phyloP scores from a whole-genome alignment of 2,329 filamentous ascomycete genomes.

The Trichoderma sp. region DNA sequence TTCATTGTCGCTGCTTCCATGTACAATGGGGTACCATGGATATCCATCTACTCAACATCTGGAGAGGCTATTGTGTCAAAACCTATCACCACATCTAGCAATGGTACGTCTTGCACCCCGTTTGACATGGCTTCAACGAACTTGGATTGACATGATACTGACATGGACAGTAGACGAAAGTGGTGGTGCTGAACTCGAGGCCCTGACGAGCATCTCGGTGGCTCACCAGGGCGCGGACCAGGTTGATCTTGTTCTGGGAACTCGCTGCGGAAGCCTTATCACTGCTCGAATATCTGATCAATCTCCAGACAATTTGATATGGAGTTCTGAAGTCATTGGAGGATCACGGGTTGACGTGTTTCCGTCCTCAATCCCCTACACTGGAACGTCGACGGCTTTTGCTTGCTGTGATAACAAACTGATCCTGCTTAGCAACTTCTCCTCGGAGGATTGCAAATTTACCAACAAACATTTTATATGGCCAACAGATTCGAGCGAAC shows the following conservation, averaged over 20 bases:
- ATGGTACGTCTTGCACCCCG: constrained; percentile 16
- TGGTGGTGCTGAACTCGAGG: constrained; percentile 31
- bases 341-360: constrained; percentile 38
- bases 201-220: constrained; percentile 47
- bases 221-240: constrained; percentile 30
- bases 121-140: neutral
- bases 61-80: constrained; percentile 26
- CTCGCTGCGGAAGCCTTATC: constrained; percentile 52
- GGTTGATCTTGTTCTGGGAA: constrained; percentile 44
- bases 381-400: constrained; percentile 36
- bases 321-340: constrained; percentile 37
- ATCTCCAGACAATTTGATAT: constrained; percentile 26
- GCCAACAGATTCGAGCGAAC: constrained; percentile 50
- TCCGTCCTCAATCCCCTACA: constrained; percentile 28
- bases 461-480: constrained; percentile 47
- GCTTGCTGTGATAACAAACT: constrained; percentile 50
- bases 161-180: neutral
- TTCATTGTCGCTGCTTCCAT: constrained; percentile 38
- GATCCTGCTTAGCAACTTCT: constrained; percentile 42
- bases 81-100: constrained; percentile 6
- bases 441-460: constrained; percentile 32
- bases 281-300: constrained; percentile 34
- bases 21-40: constrained; percentile 31
- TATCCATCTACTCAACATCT: constrained; percentile 34
- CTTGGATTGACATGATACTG: neutral